Base-by-base conservation (phyloP, 2,329 filamentous ascomycete species). In the Paraphaeosphaeria sporulosa region DNA sequence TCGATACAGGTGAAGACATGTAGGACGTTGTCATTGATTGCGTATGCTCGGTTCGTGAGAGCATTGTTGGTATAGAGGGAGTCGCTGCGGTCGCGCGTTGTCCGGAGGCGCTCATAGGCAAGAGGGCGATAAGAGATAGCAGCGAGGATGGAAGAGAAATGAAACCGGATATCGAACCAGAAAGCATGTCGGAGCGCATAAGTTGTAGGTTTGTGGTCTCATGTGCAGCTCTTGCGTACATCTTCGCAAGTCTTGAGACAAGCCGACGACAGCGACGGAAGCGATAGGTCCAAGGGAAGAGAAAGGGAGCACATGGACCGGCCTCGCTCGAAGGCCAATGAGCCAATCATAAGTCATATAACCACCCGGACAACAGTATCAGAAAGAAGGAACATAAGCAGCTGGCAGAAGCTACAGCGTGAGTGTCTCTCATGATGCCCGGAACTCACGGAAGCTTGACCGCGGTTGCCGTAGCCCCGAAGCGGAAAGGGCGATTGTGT, bases 21-120 rank as follows among this genome's bases (percentile, higher is more conserved):
- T 54, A 65, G 25, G 59, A 62, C 5, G 59, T 59, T 38, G 52
- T 60, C 46, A 60, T 44, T 12, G 58, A 59, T 17, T 13, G 43
- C 25, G 46, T 32, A 23, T 57, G 40, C 10, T 17, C 21, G 21
- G 56, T 62, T 27, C 21, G 49, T 13, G 63, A 48, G 30, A 44
- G 25, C 27, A 52, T 38, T 4, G 32, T 40, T 13, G 42, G 21
- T n/a, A 40, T 58, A 30, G 51, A 55, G 19, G 17, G 23, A 17
- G 57, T 61, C 27, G 42, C 21, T 27, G 51, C 15, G 51, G 27
- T 55, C 13, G 30, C 19, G 52, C 23, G 54, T 49, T 59, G 52
- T 13, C 52, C 56, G n/a, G 25, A 9, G 15, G 46, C 15, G 34
- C 15, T 30, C 17, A 34, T 48, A 15, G 57, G 49, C 4, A 59